Base-by-base conservation (phyloP, 1,284 basidiomycete genomes). In the Rhodotorula sp. region DNA sequence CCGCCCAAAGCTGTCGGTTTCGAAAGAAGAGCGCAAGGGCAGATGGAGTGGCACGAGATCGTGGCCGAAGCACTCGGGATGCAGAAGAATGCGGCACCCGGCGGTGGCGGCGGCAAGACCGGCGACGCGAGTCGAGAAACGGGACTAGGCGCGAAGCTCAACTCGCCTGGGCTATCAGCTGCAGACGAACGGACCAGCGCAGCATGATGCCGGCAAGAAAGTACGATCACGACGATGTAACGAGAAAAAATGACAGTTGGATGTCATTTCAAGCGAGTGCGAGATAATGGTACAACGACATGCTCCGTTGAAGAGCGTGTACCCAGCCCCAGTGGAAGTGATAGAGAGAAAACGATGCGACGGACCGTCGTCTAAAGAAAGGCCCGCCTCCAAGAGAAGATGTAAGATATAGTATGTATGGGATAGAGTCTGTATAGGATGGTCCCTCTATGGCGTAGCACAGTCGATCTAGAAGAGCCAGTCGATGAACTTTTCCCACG, bases 31-130 rank as follows among this genome's bases (percentile, higher is more conserved):
- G 65, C 62, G 10, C 24, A 61, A 30, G 71, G 73, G 18, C 73
- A 75, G 61, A 57, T 67, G 56, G 46, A 45, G 6, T 75, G 73
- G 73, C 44, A n/a, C 4, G 71, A 68, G 62, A 73, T 72, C 37
- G 49, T 59, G 4, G 6, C 24, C 22, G 55, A 48, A 29, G 73
- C 73, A 53, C 20, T 72, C 58, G 30, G 46, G 61, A 56, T 55
- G 6, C 14, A 53, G 12, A 42, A 37, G 55, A 42, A 57, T 7
- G 55, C 20, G 48, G 53, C 10, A 42, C 12, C 37, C 37, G 10
- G 53, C 24, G 26, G n/a, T n/a, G n/a, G 24, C 53, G 14, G 53
- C 26, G n/a, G 26, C 12, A 54, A 26, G n/a, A 4, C 14, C 10
- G 53, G 53, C 14, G 53, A 29, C 18, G 29, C 53, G 53, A 29